Evolutionary conservation across 129 eudicot species (phyloP).

Genomic region (Escallonia rubra): DNA sequence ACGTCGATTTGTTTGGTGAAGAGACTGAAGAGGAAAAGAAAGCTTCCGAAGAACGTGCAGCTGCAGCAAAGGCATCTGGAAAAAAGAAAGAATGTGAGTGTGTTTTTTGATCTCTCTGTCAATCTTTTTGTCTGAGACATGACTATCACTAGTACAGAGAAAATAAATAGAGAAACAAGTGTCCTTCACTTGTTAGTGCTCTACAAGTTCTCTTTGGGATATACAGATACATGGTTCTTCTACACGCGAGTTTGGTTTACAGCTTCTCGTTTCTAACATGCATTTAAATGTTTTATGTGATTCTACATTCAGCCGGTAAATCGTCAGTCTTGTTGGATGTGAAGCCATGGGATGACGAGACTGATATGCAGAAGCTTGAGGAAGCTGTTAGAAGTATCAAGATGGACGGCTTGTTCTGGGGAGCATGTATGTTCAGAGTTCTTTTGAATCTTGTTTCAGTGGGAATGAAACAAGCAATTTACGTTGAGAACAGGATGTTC

Average conservation of each 20-base stretch:
- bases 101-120: not conserved
- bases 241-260: not conserved
- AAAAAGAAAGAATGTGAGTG: constrained; percentile 95
- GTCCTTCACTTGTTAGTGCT: not conserved
- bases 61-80: constrained; percentile 68
- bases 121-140: not conserved
- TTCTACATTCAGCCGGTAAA: constrained; percentile 53
- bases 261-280: not conserved
- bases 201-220: not conserved
- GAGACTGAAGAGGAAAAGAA: constrained; percentile 98
- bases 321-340: constrained; percentile 77
- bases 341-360: constrained; percentile 94
- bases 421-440: constrained; percentile 56
- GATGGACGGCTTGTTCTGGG: constrained; percentile 76
- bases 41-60: constrained; percentile 91
- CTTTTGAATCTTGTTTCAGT: not conserved
- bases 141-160: not conserved
- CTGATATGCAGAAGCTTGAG: constrained; percentile 84
- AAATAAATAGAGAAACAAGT: too few species aligned
- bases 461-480: not conserved
- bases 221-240: not conserved
- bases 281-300: not conserved
- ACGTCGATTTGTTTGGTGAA: constrained; percentile 92
- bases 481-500: too few species aligned
- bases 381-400: constrained; percentile 78